Evolutionary conservation across 2,329 filamentous ascomycete species (phyloP), one percentile per base, ranked within the genome.

Genomic region (Tolypocladium ophioglossoides): DNA sequence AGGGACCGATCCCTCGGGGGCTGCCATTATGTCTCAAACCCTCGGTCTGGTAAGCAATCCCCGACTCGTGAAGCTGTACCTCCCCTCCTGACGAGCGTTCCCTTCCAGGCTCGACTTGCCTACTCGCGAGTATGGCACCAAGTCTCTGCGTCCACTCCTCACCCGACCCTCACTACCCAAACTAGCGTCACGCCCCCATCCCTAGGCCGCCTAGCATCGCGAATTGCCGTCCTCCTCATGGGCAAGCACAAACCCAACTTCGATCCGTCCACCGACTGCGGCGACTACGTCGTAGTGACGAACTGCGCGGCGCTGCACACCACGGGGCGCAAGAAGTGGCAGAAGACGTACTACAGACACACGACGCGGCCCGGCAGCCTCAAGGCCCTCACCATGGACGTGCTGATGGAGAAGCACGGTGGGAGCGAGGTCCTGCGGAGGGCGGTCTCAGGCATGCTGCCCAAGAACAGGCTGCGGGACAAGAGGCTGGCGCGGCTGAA

Each of bases 171-270:
- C 63, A 83, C 74, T 63, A 84, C 73, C 57, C 78, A 70, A 68
- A 78, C 63, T 61, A 73, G 77, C 62, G 70, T 83, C 27, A 84
- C 84, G 22, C 79, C 83, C 20, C 90, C 91, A 16, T 85, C 90
- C n/a, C 86, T 96, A 41, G 92, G 92, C 62, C 90, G 92, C 44
- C 80, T 96, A 52, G 92, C 92, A 57, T 90, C 87, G 52, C 84
- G 87, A 59, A 96, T 96, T 70, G 92, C 91, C 58, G 78, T 86
- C 53, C 78, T 89, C 57, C 83, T 96, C 52, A 96, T 97, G 91
- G 94, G 94, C 74, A 99, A 99, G 79, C 87, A 99, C 80, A 99
- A 99, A 76, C 94, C 94, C 24, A 96, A 94, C 71, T 99, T 85
- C 76, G 89, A 97, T 74, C 94, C 94, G 1, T 96, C 91, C 24